Percentiles rank a stretch among this genome's conserved stretches.
Evolutionary conservation across 129 eudicot species (phyloP).

Genomic region (Escallonia herrerae): DNA sequence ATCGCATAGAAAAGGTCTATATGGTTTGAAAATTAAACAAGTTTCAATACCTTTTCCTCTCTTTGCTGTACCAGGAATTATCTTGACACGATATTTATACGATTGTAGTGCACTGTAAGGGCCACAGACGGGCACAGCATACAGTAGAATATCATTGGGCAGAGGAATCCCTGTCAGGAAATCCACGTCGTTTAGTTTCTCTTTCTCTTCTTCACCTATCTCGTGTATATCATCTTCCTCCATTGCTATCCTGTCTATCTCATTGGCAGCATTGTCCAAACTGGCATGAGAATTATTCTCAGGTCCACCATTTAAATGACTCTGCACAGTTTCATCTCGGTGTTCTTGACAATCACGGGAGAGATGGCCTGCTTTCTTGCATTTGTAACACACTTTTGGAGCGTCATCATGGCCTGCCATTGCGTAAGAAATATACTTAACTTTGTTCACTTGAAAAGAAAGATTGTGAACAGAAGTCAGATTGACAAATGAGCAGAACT

Average conservation of each 20-base stretch:
- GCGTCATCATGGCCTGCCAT: conserved; percentile 41
- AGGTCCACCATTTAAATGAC: conserved; percentile 18
- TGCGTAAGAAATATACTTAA: not conserved
- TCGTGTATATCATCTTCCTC: conserved; percentile 95
- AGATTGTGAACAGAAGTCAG: too few species aligned
- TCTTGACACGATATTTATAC: conserved; percentile 83
- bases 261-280: conserved; percentile 20
- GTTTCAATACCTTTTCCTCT: conserved; percentile 75
- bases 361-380: conserved; percentile 82
- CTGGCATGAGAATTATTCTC: conserved; percentile 8
- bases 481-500: too few species aligned
- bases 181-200: conserved; percentile 75
- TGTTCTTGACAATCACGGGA: conserved; percentile 75
- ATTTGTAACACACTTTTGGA: conserved; percentile 74
- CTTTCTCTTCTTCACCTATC: conserved; percentile 93
- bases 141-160: conserved; percentile 70
- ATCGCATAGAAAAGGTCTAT: too few species aligned
- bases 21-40: too few species aligned
- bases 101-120: conserved; percentile 89
- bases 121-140: conserved; percentile 96
- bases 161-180: conserved; percentile 80
- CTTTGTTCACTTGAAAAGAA: too few species aligned
- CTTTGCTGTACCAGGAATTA: conserved; percentile 83
- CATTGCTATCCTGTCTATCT: conserved; percentile 61
- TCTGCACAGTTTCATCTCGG: conserved; percentile 26